Evolutionary conservation across 164 flowering plant species (phyloP).

Genomic region (Piper betle): DNA sequence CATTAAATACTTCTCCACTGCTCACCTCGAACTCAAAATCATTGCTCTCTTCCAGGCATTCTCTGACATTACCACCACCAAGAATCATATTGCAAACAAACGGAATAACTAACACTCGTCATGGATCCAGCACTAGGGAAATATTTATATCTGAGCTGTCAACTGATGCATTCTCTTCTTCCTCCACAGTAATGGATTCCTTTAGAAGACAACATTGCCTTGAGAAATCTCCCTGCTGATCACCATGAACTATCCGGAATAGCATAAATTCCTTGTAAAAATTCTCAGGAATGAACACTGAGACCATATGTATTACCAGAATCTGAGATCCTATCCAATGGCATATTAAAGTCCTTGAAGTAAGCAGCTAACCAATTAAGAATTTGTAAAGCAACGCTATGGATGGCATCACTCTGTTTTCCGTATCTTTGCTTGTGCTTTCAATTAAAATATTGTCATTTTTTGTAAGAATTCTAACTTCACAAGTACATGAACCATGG

Average conservation of each 20-base stretch:
- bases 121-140: conserved; percentile 51
- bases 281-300: conserved; percentile 18
- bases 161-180: conserved; percentile 17
- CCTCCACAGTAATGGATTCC: conserved; percentile 5
- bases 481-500: conserved; percentile 37
- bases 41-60: conserved; percentile 52
- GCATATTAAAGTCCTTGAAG: conserved; percentile 31
- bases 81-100: conserved; percentile 35
- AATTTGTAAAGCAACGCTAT: conserved; percentile 51
- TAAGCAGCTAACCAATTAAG: conserved; percentile 51
- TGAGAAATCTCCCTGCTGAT: conserved; percentile 8
- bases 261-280: conserved; percentile 30
- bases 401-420: conserved; percentile 64
- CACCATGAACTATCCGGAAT: conserved; percentile 22
- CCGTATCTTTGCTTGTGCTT: conserved; percentile 37
- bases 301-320: conserved; percentile 23
- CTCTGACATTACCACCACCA: conserved; percentile 24
- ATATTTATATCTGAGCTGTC: conserved; percentile 48
- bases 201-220: conserved; percentile 13
- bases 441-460: conserved; percentile 39
- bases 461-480: conserved; percentile 50
- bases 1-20: conserved; percentile 43
- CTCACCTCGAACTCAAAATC: conserved; percentile 94
- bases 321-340: conserved; percentile 26
- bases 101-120: conserved; percentile 42